Conservation (phyloP, 176 grass and related monocot genomes). For the Tuctoria greenei region DNA sequence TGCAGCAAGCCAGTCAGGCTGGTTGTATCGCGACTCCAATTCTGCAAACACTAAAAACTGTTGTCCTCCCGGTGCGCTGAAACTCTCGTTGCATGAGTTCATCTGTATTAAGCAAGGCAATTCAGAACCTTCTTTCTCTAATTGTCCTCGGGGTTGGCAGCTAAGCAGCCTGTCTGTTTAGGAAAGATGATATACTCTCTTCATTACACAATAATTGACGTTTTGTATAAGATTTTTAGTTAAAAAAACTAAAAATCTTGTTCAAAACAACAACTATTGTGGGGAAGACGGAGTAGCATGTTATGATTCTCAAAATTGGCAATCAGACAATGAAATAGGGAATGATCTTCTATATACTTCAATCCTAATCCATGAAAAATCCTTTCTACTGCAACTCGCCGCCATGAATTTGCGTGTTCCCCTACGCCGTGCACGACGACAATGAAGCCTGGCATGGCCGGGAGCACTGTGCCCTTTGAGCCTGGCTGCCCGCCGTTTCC, state of each 20-base stretch:
- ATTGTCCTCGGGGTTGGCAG: too few relatives aligned
- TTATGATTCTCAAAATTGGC: background rate
- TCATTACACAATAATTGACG: too few relatives aligned
- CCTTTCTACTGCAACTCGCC: background rate
- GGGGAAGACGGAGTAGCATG: too few relatives aligned
- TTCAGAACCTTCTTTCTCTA: too few relatives aligned
- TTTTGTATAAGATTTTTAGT: too few relatives aligned
- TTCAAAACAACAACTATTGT: too few relatives aligned
- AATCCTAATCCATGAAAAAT: background rate
- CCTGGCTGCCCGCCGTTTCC: background rate
- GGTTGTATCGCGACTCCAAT: background rate
- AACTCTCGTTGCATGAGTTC: too few relatives aligned
- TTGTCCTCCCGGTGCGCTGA: too few relatives aligned
- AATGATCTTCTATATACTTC: background rate
- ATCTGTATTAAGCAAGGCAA: too few relatives aligned
- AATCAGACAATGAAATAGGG: background rate
- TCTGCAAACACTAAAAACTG: background rate
- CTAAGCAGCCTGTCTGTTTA: too few relatives aligned
- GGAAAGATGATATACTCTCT: too few relatives aligned
- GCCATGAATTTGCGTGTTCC: constrained; percentile 39
- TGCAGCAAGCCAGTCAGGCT: background rate
- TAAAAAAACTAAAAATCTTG: too few relatives aligned
- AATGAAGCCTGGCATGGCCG: background rate
- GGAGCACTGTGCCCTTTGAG: background rate
- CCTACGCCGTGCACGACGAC: background rate